These are phyloP conservation scores for Xylaria hypoxylon DNA, from an alignment of 2,329 filamentous ascomycete species.

Conservation along the genomic window DNA sequence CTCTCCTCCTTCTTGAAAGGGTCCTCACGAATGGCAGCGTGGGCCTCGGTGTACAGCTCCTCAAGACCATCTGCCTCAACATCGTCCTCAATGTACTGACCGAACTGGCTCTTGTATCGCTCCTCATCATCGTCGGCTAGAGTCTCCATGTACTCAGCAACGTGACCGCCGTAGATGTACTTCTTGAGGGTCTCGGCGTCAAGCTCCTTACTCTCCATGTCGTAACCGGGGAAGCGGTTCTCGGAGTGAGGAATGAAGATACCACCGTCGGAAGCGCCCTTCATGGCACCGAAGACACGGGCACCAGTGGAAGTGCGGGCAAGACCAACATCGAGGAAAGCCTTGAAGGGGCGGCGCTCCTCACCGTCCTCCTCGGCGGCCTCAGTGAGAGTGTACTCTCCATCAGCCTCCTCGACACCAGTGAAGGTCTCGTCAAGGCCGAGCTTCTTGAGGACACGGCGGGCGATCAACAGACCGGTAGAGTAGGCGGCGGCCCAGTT, in stretches of 20 bases:
- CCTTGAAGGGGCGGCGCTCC: slow-evolving; percentile 99
- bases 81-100: slow-evolving; percentile 96
- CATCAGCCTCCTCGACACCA: slow-evolving; percentile 96
- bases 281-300: slow-evolving; percentile 99
- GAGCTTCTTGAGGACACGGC: slow-evolving; percentile 97
- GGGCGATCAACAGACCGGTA: slow-evolving; percentile 95
- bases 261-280: slow-evolving; percentile 98
- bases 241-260: slow-evolving; percentile 98
- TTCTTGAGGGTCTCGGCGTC: slow-evolving; percentile 96
- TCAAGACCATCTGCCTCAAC: slow-evolving; percentile 96
- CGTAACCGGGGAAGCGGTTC: slow-evolving; percentile 99
- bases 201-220: slow-evolving; percentile 97
- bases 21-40: slow-evolving; percentile 96
- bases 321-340: slow-evolving; percentile 97
- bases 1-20: slow-evolving; percentile 91
- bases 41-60: slow-evolving; percentile 94
- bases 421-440: slow-evolving; percentile 91
- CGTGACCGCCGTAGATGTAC: slow-evolving; percentile 99
- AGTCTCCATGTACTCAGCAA: slow-evolving; percentile 99
- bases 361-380: slow-evolving; percentile 90
- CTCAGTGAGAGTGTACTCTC: slow-evolving; percentile 96
- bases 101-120: slow-evolving; percentile 98
- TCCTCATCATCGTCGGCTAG: slow-evolving; percentile 99
- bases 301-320: slow-evolving; percentile 97
- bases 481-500: slow-evolving; percentile 99